phyloP scores from a whole-genome alignment of 2,329 filamentous ascomycete genomes.

The Ceratocystis ficicola region DNA sequence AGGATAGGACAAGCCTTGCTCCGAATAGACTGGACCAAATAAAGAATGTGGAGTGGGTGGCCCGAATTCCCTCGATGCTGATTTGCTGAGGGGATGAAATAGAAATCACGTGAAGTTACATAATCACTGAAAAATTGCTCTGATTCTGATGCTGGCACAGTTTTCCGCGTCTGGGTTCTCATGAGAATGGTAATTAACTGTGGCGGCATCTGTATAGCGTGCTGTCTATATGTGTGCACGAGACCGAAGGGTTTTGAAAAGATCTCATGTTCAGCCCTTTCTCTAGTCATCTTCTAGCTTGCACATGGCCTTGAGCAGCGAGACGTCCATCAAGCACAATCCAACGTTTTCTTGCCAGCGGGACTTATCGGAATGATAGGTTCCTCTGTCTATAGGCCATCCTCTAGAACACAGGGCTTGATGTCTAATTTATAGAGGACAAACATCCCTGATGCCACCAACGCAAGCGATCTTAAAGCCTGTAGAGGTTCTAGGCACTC shows the following conservation, averaged over 20 bases:
- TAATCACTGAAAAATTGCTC: slow-evolving; percentile 1
- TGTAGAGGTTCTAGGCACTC: background rate
- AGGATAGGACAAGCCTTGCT: slow-evolving; percentile 12
- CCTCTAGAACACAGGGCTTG: background rate
- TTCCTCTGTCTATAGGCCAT: background rate
- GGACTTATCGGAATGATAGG: background rate
- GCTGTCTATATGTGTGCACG: too few species aligned
- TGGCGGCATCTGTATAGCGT: too few species aligned
- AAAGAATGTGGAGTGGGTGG: slow-evolving; percentile 15
- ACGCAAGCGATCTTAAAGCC: background rate
- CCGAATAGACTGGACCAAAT: slow-evolving; percentile 8
- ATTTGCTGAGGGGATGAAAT: slow-evolving; percentile 3
- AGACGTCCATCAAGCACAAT: too few species aligned
- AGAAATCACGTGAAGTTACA: slow-evolving; percentile 15
- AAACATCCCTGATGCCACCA: too few species aligned
- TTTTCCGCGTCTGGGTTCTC: slow-evolving; percentile 13
- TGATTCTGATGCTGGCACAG: background rate
- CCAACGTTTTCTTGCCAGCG: background rate
- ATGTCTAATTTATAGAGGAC: background rate
- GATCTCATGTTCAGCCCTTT: too few species aligned
- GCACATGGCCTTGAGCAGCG: too few species aligned
- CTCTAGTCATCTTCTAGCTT: too few species aligned
- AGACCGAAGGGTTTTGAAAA: too few species aligned
- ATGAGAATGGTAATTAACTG: too few species aligned
- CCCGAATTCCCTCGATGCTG: slow-evolving; percentile 17